Conservation (phyloP, 106 monocot species). For the Alisma plantagoaquatica region DNA sequence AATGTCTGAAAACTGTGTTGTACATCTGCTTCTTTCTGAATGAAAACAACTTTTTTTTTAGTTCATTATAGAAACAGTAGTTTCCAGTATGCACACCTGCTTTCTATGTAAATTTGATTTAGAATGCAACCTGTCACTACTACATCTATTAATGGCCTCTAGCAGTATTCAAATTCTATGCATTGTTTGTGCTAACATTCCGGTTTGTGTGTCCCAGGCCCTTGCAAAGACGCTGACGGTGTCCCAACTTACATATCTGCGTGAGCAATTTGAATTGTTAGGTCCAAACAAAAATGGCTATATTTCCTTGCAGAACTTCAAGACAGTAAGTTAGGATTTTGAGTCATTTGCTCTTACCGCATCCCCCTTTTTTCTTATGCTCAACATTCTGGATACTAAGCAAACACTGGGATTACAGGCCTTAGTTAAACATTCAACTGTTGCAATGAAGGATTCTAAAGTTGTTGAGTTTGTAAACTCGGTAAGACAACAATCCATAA, state of each 20-base stretch:
- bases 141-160: not conserved
- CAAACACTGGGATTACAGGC: too few relatives aligned
- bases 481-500: conserved; percentile 13
- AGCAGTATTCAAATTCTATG: not conserved
- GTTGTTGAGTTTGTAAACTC: conserved; percentile 81
- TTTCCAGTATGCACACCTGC: not conserved
- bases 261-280: conserved; percentile 68
- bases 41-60: too few relatives aligned
- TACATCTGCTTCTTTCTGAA: too few relatives aligned
- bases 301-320: conserved; percentile 73
- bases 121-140: not conserved
- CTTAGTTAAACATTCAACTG: conserved; percentile 65
- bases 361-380: not conserved
- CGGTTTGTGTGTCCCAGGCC: conserved; percentile 37
- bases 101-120: not conserved
- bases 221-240: conserved; percentile 71
- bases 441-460: conserved; percentile 90
- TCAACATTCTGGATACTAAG: not conserved
- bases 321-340: conserved; percentile 29
- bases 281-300: conserved; percentile 85
- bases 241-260: conserved; percentile 60
- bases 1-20: too few relatives aligned
- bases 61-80: not conserved
- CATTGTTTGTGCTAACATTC: conserved; percentile 2
- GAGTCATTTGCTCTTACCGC: not conserved